Evolutionary conservation across 1,139 yeast species (phyloP), one percentile per base, ranked within the genome.

Genomic region (Arxiozyma bovina): DNA sequence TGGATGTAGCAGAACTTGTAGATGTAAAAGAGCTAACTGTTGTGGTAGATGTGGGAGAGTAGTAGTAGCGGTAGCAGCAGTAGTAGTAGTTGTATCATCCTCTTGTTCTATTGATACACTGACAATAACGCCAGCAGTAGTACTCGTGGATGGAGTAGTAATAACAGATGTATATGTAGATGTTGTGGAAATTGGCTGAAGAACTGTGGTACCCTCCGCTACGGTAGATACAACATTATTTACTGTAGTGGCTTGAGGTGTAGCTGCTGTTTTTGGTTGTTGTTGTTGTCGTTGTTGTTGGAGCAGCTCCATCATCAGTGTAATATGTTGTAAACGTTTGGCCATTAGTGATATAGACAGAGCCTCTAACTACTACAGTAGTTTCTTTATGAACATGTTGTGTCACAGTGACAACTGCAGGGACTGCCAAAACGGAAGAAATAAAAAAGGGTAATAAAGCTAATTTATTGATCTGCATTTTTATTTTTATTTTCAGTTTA

Each of bases 381-480:
- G 60, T 62, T 25, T 58, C 57, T 22, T 57, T 51, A 48, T 64
- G 67, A 21, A 60, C 66, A 50, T 64, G 66, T 49, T 65, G 60
- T 11, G 74, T 71, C 59, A 68, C 65, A 42, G 72, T 70, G 56
- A 69, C 70, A 27, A 61, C 70, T 42, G 67, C 72, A 55, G 73
- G 73, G 46, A 71, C 73, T 52, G 71, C 73, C n/a, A 68, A 45
- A 25, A 65, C 73, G 49, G 59, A 48, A 15, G 60, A n/a, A 23
- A 61, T 53, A 40, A 68, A 56, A 45, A 70, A 66, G 40, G 70
- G 66, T 42, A 70, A 58, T 52, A 68, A 62, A 42, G 70, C 60
- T 40, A 69, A 50, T n/a, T 57, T 58, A 44, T 67, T 58, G 20
- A 64, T 55, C 55, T 62, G 64, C 69, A 66, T 66, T 15, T 30